Conservation (phyloP, 2,329 filamentous ascomycete genomes). For the Epicoccum sorghinum region DNA sequence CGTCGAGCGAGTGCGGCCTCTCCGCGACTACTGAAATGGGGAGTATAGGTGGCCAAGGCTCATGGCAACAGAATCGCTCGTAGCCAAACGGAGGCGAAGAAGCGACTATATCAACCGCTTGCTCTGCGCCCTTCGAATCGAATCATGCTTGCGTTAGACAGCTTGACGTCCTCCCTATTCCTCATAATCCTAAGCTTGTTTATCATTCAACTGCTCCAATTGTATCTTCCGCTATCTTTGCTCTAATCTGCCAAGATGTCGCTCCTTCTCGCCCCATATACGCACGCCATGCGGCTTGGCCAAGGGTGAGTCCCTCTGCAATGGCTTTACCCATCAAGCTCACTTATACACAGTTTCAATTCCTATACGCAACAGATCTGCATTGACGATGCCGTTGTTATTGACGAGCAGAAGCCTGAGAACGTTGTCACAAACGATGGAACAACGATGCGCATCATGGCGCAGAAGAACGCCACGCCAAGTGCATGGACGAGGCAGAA, state of each 20-base stretch:
- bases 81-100: background rate
- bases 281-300: slow-evolving; percentile 1
- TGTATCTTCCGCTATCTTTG: background rate
- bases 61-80: too few relatives aligned
- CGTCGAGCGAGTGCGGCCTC: too few relatives aligned
- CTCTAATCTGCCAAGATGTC: background rate
- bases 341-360: background rate
- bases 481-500: slow-evolving; percentile 8
- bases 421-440: slow-evolving; percentile 12
- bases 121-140: background rate
- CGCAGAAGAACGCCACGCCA: slow-evolving; percentile 5
- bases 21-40: background rate
- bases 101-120: background rate
- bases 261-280: background rate
- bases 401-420: background rate
- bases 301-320: background rate
- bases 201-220: background rate
- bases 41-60: background rate
- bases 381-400: slow-evolving; percentile 14
- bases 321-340: background rate
- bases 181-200: background rate
- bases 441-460: slow-evolving; percentile 10
- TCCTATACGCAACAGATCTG: slow-evolving; percentile 15
- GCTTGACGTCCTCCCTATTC: background rate
- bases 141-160: background rate